Evolutionary conservation across 108 stramenopile species (phyloP).

Genomic region (Nitzschia inconspicua): DNA sequence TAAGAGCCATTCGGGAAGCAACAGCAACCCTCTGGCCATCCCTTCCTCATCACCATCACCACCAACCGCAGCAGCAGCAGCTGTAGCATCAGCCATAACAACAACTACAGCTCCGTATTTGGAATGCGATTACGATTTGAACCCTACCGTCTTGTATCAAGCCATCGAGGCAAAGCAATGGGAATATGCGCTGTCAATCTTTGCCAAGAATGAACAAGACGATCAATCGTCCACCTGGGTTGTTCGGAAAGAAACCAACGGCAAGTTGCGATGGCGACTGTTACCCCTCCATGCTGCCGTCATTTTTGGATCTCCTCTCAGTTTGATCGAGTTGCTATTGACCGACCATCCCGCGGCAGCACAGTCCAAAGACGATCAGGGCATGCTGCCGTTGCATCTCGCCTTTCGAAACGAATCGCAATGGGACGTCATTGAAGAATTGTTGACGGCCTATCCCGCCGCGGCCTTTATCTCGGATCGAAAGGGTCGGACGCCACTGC

Average conservation of each 20-base stretch:
- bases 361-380: conserved; percentile 78
- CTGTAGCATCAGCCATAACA: too few species aligned
- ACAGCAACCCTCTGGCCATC: too few species aligned
- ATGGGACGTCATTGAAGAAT: conserved; percentile 52
- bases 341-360: conserved; percentile 54
- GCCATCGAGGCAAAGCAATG: conserved; percentile 72
- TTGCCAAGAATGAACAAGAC: conserved; percentile 6
- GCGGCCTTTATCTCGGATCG: conserved; percentile 70
- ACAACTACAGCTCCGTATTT: too few species aligned
- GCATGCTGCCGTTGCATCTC: conserved; percentile 79
- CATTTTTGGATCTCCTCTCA: conserved; percentile 68
- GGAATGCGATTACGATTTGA: conserved; percentile 74
- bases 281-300: conserved; percentile 80
- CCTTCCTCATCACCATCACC: too few species aligned
- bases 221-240: conserved; percentile 63
- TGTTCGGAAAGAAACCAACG: conserved; percentile 62
- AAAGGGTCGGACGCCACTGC: conserved; percentile 73
- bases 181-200: conserved; percentile 38
- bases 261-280: conserved; percentile 78
- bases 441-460: conserved; percentile 70
- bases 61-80: too few species aligned
- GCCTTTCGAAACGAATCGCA: conserved; percentile 68
- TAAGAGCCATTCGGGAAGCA: too few species aligned
- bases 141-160: conserved; percentile 62
- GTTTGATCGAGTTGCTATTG: conserved; percentile 50